Evolutionary conservation across 768 basidiomycete species (phyloP).

Genomic region (Scleroderma bovista): DNA sequence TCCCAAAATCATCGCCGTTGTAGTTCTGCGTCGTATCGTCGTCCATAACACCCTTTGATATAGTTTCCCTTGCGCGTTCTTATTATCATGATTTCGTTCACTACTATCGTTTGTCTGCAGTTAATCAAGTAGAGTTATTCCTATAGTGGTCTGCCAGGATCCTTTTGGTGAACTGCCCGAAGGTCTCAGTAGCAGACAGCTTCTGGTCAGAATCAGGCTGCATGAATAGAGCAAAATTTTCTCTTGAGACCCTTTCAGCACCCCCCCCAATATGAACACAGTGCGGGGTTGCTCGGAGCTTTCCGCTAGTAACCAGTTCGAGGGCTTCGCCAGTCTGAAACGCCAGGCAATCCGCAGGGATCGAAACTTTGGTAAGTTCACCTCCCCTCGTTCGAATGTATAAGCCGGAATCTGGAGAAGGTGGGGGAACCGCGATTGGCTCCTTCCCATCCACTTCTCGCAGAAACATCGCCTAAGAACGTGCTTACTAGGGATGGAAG

Average conservation of each 20-base stretch:
- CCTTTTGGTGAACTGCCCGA: conserved; percentile 85
- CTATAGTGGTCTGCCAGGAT: conserved; percentile 58
- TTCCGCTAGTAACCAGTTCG: conserved; percentile 77
- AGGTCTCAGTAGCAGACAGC: conserved; percentile 67
- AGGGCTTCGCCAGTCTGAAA: conserved; percentile 98
- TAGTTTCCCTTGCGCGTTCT: not conserved
- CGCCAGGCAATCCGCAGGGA: conserved; percentile 80
- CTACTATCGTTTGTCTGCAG: not conserved
- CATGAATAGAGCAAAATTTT: conserved; percentile 89
- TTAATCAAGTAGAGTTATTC: conserved; percentile 16
- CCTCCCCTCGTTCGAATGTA: conserved; percentile 88
- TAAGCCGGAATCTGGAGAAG: conserved; percentile 75
- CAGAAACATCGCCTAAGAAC: conserved; percentile 75
- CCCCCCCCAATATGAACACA: conserved; percentile 75
- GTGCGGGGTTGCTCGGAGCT: conserved; percentile 88
- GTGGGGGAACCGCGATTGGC: conserved; percentile 52
- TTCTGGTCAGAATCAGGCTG: conserved; percentile 80
- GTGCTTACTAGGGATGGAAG: conserved; percentile 2
- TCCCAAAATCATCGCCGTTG: conserved; percentile 38
- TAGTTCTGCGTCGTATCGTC: conserved; percentile 27
- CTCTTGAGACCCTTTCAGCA: conserved; percentile 56
- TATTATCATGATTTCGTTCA: conserved; percentile 4
- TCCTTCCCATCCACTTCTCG: conserved; percentile 37
- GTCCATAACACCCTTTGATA: conserved; percentile 15
- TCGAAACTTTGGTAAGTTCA: conserved; percentile 73